Evolutionary conservation across 1,139 yeast species (phyloP).

Genomic region (Yamadazyma dendronema): DNA sequence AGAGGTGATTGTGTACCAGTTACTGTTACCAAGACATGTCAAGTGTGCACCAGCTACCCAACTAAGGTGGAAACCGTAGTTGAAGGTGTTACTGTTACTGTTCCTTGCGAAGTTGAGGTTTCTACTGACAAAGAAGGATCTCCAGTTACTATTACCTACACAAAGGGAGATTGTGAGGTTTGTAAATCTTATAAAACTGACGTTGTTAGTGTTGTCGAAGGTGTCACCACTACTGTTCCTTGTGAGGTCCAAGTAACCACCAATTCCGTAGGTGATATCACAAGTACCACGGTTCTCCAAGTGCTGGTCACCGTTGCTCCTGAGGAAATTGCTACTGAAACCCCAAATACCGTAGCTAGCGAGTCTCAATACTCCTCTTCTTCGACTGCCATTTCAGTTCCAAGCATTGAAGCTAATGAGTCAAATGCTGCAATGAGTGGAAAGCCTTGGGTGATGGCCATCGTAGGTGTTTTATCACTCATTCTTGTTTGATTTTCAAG

Average conservation of each 20-base stretch:
- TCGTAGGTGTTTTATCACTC: neutral
- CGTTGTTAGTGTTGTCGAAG: slow-evolving; percentile 2
- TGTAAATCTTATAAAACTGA: slow-evolving; percentile 4
- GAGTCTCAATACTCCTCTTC: neutral
- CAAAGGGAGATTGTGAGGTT: slow-evolving; percentile 15
- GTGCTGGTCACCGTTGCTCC: neutral
- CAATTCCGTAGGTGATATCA: neutral
- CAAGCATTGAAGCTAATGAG: neutral
- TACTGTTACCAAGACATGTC: slow-evolving; percentile 1
- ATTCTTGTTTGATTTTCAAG: neutral
- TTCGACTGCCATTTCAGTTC: neutral
- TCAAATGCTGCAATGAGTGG: neutral
- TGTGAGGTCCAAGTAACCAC: slow-evolving; percentile 4
- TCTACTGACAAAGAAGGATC: slow-evolving; percentile 5
- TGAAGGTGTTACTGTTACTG: slow-evolving; percentile 4
- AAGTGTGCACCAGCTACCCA: slow-evolving; percentile 3
- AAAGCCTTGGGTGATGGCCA: neutral
- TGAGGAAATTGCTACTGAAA: neutral
- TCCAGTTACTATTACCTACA: slow-evolving; percentile 5
- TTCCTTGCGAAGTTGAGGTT: slow-evolving; percentile 7
- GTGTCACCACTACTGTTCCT: slow-evolving; percentile 2
- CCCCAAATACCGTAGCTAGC: neutral
- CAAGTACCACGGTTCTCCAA: neutral
- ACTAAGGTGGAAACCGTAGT: slow-evolving; percentile 2
- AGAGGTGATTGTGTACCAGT: slow-evolving; percentile 10